Conservation (phyloP, 208 protist species). For the Naegleria fowleri region DNA sequence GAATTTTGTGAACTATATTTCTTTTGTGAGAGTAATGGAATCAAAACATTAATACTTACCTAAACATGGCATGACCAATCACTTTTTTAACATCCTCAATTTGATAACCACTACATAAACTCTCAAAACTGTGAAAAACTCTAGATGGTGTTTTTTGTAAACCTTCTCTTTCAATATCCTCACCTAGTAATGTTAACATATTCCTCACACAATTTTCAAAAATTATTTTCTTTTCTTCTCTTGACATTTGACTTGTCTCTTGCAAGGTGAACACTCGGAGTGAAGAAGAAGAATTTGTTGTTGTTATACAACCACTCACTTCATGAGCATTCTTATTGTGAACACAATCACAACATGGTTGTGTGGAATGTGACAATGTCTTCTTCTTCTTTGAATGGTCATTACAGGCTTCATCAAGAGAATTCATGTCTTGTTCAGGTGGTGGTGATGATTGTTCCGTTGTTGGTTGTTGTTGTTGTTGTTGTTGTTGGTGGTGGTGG, state of each 20-base stretch:
- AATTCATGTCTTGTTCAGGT: too few relatives aligned
- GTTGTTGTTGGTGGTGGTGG: too few relatives aligned
- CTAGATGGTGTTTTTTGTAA: constrained; percentile 57
- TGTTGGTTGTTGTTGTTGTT: too few relatives aligned
- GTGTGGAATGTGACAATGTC: too few relatives aligned
- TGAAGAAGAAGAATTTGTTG: too few relatives aligned
- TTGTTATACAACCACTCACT: too few relatives aligned
- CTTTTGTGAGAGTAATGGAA: constrained; percentile 65
- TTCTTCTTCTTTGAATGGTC: too few relatives aligned
- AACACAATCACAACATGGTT: too few relatives aligned
- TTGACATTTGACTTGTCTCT: background rate
- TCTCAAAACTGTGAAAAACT: constrained; percentile 23
- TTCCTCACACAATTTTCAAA: constrained; percentile 5
- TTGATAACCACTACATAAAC: constrained; percentile 1
- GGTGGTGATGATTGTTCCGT: too few relatives aligned
- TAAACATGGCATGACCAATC: background rate
- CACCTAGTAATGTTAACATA: constrained; percentile 14
- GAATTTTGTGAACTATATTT: constrained; percentile 52
- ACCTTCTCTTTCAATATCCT: constrained; percentile 40
- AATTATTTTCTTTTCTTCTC: background rate
- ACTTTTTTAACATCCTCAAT: constrained; percentile 12
- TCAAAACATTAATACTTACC: too few relatives aligned
- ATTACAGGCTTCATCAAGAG: too few relatives aligned
- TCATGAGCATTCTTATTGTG: too few relatives aligned
- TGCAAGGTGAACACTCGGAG: background rate